Evolutionary conservation across 139 green algal genomes (phyloP), one percentile per base, ranked within the genome.

Genomic region (Closterium sp.): DNA sequence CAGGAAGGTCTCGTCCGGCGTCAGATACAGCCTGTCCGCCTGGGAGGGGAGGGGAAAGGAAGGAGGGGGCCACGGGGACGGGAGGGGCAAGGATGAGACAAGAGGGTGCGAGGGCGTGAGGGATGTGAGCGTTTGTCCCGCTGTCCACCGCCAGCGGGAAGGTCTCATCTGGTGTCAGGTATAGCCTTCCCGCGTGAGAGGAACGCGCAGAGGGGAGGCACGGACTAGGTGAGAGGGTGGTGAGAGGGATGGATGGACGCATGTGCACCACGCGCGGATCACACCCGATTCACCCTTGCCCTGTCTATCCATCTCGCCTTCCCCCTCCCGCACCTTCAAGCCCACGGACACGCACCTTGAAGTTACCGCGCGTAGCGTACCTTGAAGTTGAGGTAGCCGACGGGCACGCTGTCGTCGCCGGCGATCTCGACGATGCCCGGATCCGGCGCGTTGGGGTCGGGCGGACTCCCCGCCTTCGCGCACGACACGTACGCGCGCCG

Each of bases 11-110:
- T 87, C 84, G 2, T 87, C 84, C 27, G 84, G 84, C 27, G 84
- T 87, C 84, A 87, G n/a, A 17, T 32, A 30, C 84, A 87, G 84
- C 84, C 28, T 87, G 84, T 87, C 84, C 84, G 84, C 84, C 84
- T 87, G 84, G 6, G 50, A 27, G 50, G 45, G 45, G 45, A 7
- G 42, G 42, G 42, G 42, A 13, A 62, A 62, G 45, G 10, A 70
- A 70, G 45, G 45, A 38, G 4, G 32, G 32, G 32, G 32, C 2
- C 32, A 38, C n/a, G n/a, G n/a, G n/a, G n/a, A 38, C 32, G 32
- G 6, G 45, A 70, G 45, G 45, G 45, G 32, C 2, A 38, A 38
- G 32, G 32, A 7, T 38, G 32, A 38, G 32, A 38, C 32, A 38
- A 38, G 32, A 38, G 32, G 32, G 32, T n/a, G n/a, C n/a, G n/a